Percentiles rank a stretch among this genome's conserved stretches.
These are phyloP conservation scores for Daldinia eschscholtzii DNA, from an alignment of 2,329 filamentous ascomycete genomes.

Conservation along the genomic window DNA sequence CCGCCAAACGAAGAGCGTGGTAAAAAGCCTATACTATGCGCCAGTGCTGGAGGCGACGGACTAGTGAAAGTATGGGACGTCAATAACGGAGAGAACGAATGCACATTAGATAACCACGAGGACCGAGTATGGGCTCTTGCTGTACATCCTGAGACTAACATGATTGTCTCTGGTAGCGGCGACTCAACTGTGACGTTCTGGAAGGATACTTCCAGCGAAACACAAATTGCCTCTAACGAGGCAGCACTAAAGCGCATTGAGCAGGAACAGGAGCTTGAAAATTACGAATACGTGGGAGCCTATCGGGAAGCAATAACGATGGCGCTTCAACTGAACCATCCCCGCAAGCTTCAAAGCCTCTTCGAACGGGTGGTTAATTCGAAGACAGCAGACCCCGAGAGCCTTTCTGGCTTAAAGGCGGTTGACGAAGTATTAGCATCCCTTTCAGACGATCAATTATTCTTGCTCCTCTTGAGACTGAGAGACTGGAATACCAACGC, in stretches of 20 bases:
- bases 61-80: slow-evolving; percentile 97
- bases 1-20: slow-evolving; percentile 63
- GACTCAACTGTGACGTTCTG: slow-evolving; percentile 96
- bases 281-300: slow-evolving; percentile 87
- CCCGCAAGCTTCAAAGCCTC: slow-evolving; percentile 83
- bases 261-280: slow-evolving; percentile 93
- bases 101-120: slow-evolving; percentile 95
- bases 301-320: slow-evolving; percentile 94
- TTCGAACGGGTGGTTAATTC: slow-evolving; percentile 84
- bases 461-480: slow-evolving; percentile 81
- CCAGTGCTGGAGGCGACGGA: slow-evolving; percentile 91
- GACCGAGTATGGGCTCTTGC: slow-evolving; percentile 94
- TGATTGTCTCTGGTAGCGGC: slow-evolving; percentile 88
- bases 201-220: slow-evolving; percentile 89
- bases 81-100: slow-evolving; percentile 83
- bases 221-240: slow-evolving; percentile 78
- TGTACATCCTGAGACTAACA: slow-evolving; percentile 75
- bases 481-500: slow-evolving; percentile 99
- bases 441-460: slow-evolving; percentile 87
- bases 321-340: slow-evolving; percentile 93
- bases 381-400: slow-evolving; percentile 70
- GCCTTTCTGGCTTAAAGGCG: slow-evolving; percentile 72
- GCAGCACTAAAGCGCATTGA: slow-evolving; percentile 86
- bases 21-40: slow-evolving; percentile 77
- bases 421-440: slow-evolving; percentile 88